Evolutionary conservation across 768 basidiomycete species (phyloP), one percentile per base, ranked within the genome.

Genomic region (Crucibulum laeve): DNA sequence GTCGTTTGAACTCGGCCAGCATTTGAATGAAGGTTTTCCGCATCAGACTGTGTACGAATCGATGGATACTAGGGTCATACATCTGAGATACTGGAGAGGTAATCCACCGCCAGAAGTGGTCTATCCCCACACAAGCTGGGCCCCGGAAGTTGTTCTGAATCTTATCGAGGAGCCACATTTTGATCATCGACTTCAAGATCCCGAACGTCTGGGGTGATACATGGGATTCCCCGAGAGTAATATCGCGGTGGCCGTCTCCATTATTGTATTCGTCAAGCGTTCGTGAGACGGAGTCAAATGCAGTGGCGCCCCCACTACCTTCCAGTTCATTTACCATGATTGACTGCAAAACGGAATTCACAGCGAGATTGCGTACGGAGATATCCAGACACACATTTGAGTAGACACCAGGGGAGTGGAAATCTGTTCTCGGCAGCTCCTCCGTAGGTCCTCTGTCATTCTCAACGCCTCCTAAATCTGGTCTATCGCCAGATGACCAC

Each of bases 51-150:
- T 94, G 87, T 6, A 98, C 70, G 63, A 99, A 99, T 0, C 87
- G 82, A 57, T 97, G 92, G 4, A 99, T 74, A 46, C 90, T 85
- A 1, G 92, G 84, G 57, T 99, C 96, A 59, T 91, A 94, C 70
- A 98, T 80, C 45, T 84, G 76, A 14, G 93, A 88, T 4, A 82
- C 74, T 34, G 77, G 81, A 2, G 91, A 91, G 60, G 84, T 87
- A 51, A 96, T 77, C 96, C 96, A 99, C 33, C 96, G 75, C 92
- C 94, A 97, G 68, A 98, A 97, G 63, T 98, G 93, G 55, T 94
- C 89, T 41, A 96, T 77, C 2, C 83, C 80, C 2, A 88, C 55
- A 1, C 77, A 73, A 0, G 87, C 83, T 0, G 84, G 81, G 45
- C 80, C 78, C 11, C 77, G 73, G 24, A 77, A 78, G 50, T 83